Base-by-base conservation (phyloP, 2,329 filamentous ascomycete species). In the Phialemoniopsis sp. region DNA sequence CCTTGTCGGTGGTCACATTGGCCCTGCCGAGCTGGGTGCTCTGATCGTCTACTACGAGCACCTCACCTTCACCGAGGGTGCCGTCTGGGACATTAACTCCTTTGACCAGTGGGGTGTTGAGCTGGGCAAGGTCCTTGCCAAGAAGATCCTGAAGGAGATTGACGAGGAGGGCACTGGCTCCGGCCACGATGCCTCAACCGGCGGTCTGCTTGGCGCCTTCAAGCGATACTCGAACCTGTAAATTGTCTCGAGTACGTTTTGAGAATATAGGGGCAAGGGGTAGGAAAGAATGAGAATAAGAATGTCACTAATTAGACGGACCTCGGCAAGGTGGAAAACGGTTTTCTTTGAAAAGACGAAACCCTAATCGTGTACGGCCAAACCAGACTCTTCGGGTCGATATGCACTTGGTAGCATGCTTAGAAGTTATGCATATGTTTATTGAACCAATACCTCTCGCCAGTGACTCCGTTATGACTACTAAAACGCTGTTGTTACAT, bases 101-200 rank as follows among this genome's bases (percentile, higher is more conserved):
- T 98, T 97, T 61, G 93, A 98, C 71, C 93, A 98, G 76, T 98
- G 93, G 93, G 93, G 93, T 69, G 93, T 98, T 33, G 93, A 98
- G 76, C 74, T 98, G 46, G 93, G 93, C 64, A 98, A 98, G 84
- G 82, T 85, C 31, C 73, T 98, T 50, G 93, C 93, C 46, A 97
- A 91, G 82, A 90, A 89, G 72, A 89, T 90, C 48, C 83, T 88
- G 54, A 66, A 67, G 57, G 93, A 98, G 75, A 77, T 98, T 43
- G 89, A 96, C 50, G 76, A 84, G 59, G 65, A 76, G n/a, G 87
- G 80, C 45, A 80, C 78, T 53, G 82, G 82, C 39, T 70, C 71
- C 43, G 78, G 76, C 42, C 93, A 98, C 67, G 93, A 98, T 63
- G 71, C 80, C 46, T 93, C 87, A 55, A 98, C 93, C 10, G 88